Percentiles rank a stretch among this genome's conserved stretches.
Evolutionary conservation across 2,329 filamentous ascomycete species (phyloP).

Genomic region (Madurella fahalii): DNA sequence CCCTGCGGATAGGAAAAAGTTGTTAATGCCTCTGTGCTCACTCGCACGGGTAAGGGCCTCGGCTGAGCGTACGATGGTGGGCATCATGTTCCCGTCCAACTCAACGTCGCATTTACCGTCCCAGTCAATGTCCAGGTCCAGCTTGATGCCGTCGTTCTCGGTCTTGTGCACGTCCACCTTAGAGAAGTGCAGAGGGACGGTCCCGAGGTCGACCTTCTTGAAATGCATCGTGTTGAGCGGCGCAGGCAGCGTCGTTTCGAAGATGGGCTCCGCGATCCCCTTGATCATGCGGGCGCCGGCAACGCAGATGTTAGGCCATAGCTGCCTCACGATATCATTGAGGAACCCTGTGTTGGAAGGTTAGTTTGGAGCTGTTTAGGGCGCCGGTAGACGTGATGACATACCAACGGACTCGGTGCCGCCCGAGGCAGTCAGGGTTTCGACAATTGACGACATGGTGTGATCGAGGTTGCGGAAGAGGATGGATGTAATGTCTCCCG

Average conservation of each 20-base stretch:
- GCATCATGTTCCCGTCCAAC: constrained; percentile 41
- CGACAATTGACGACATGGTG: constrained; percentile 34
- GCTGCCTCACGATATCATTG: constrained; percentile 44
- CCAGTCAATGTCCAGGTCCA: constrained; percentile 46
- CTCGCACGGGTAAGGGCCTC: not conserved
- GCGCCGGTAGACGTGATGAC: not conserved
- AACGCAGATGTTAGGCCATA: constrained; percentile 48
- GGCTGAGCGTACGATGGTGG: constrained; percentile 36
- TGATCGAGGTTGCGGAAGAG: no score
- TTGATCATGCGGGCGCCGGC: constrained; percentile 42
- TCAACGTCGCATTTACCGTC: constrained; percentile 45
- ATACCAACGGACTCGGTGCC: constrained; percentile 38
- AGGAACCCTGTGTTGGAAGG: constrained; percentile 34
- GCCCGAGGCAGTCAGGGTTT: constrained; percentile 38
- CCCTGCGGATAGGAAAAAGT: constrained; percentile 31
- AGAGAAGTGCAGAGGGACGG: constrained; percentile 37
- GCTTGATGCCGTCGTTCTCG: constrained; percentile 41
- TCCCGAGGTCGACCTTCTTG: constrained; percentile 43
- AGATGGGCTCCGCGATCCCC: constrained; percentile 45
- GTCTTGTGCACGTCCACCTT: constrained; percentile 44
- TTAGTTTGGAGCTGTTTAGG: not conserved
- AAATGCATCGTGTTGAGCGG: constrained; percentile 41
- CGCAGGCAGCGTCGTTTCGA: constrained; percentile 42
- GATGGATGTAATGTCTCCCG: not conserved
- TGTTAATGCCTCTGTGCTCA: not conserved